Conservation (phyloP, 148 eudicot genomes). For the Chenopodium suecicum region DNA sequence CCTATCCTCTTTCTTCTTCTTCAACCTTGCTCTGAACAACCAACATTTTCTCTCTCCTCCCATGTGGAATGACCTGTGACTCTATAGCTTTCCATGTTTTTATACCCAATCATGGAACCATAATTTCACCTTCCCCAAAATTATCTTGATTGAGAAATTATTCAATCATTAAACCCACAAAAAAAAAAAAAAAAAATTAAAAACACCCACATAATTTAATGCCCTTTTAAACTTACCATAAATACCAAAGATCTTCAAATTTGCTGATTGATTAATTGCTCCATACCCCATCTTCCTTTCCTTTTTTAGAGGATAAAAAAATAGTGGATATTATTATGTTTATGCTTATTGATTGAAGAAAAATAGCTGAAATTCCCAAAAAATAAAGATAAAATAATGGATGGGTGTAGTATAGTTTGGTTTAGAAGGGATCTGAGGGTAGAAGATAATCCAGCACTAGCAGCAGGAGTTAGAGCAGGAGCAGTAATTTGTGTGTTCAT, state of each 20-base stretch:
- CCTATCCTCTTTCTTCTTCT: slow-evolving; percentile 33
- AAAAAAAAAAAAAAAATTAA: neutral
- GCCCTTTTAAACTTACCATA: slow-evolving; percentile 6
- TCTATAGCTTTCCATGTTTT: neutral
- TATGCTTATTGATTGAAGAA: neutral
- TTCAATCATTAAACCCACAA: neutral
- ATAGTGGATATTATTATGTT: neutral
- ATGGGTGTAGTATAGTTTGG: slow-evolving; percentile 90
- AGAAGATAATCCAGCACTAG: slow-evolving; percentile 91
- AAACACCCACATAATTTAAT: slow-evolving; percentile 12
- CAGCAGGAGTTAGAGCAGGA: slow-evolving; percentile 87
- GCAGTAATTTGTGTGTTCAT: slow-evolving; percentile 67
- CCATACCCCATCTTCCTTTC: neutral
- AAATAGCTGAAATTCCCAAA: neutral
- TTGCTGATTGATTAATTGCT: neutral
- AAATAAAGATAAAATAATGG: slow-evolving; percentile 29
- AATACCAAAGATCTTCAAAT: neutral
- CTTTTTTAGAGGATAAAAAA: slow-evolving; percentile 5
- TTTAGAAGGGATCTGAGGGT: slow-evolving; percentile 96
- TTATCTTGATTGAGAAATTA: neutral
- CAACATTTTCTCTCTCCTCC: slow-evolving; percentile 21
- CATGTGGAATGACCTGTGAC: slow-evolving; percentile 30
- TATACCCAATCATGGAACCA: slow-evolving; percentile 9
- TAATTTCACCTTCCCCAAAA: neutral
- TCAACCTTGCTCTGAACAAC: slow-evolving; percentile 14